Percentiles rank a stretch among this genome's conserved stretches.
Conservation (phyloP, 2,329 filamentous ascomycete species). For the Botrytis fragariae region DNA sequence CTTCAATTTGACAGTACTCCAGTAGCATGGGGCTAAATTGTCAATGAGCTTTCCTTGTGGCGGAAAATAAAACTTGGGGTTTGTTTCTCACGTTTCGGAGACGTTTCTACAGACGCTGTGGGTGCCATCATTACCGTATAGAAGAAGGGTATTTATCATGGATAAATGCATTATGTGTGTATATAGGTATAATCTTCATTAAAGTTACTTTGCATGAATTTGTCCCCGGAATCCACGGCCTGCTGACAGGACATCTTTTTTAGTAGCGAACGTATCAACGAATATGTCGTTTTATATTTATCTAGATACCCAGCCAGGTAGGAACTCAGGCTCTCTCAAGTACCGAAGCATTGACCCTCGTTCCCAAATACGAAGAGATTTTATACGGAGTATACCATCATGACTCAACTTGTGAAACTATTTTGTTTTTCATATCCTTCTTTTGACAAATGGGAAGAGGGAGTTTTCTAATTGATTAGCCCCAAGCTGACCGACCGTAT, state of each 20-base stretch:
- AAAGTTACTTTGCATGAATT: not conserved
- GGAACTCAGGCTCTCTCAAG: not conserved
- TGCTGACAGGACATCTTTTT: not conserved
- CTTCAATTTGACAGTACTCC: not conserved
- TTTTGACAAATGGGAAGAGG: not conserved
- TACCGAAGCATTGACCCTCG: not conserved
- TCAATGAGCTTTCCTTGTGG: not conserved
- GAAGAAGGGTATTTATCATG: not conserved
- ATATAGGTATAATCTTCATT: not conserved
- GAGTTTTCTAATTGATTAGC: not conserved
- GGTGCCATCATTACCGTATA: not conserved
- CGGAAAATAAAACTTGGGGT: not conserved
- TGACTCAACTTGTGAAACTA: conserved; percentile 2
- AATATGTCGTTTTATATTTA: not conserved
- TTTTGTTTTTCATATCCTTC: not conserved
- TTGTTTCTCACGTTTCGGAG: conserved; percentile 11
- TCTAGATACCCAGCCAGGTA: not conserved
- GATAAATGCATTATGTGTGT: not conserved
- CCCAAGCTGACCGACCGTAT: not conserved
- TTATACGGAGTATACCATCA: not conserved
- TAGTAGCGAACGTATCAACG: not conserved
- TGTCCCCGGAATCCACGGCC: not conserved
- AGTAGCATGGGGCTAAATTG: not conserved
- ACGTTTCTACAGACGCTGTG: conserved; percentile 11
- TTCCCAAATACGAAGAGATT: not conserved